Conservation (phyloP, 345 rosid genomes). For the Aquilaria sinensis region DNA sequence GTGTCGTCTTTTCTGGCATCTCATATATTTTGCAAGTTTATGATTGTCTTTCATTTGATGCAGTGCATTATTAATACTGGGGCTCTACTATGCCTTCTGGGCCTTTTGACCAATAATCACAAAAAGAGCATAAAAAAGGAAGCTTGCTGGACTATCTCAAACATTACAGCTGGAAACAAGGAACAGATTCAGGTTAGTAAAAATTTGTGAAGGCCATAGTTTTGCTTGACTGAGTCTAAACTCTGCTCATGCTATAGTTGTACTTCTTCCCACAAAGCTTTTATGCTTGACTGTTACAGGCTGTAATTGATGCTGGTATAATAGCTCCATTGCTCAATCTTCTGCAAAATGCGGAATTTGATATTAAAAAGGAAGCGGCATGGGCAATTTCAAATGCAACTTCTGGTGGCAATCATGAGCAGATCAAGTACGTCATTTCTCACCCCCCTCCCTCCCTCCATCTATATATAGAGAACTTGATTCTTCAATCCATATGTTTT, state of each 20-base stretch:
- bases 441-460: too few relatives aligned
- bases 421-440: conserved; percentile 51
- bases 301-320: conserved; percentile 58
- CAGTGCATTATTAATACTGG: conserved; percentile 55
- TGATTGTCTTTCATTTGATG: too few relatives aligned
- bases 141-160: conserved; percentile 87
- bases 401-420: conserved; percentile 68
- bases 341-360: conserved; percentile 67
- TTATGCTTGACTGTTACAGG: conserved; percentile 20
- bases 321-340: conserved; percentile 46
- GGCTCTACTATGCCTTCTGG: conserved; percentile 55
- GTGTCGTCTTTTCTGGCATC: too few relatives aligned
- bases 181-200: conserved; percentile 67
- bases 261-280: too few relatives aligned
- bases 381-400: conserved; percentile 86
- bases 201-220: too few relatives aligned
- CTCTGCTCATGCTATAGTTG: too few relatives aligned
- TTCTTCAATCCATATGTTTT: not conserved
- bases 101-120: conserved; percentile 39
- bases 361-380: conserved; percentile 82
- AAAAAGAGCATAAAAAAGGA: conserved; percentile 86
- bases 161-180: conserved; percentile 74
- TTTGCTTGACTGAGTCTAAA: too few relatives aligned
- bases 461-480: not conserved
- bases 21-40: too few relatives aligned